Percentiles rank a stretch among this genome's conserved stretches.
Evolutionary conservation across 2,329 filamentous ascomycete species (phyloP).

Genomic region (Colletotrichum tanaceti): DNA sequence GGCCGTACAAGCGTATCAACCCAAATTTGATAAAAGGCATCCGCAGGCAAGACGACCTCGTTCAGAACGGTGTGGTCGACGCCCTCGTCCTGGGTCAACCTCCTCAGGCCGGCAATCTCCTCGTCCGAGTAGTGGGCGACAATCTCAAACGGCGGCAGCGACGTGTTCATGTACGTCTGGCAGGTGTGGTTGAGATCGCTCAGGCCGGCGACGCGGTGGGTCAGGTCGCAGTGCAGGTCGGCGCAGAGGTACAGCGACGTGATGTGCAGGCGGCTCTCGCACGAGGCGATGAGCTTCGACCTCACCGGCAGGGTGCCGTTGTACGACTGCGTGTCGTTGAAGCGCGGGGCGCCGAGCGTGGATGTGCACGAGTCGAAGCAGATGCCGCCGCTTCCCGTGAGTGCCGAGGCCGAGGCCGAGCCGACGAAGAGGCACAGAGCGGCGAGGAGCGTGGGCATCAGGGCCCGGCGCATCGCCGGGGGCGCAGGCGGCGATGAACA

Average conservation of each 20-base stretch:
- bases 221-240: constrained; percentile 49
- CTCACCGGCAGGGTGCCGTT: constrained; percentile 34
- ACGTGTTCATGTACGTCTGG: constrained; percentile 36
- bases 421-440: constrained; percentile 29
- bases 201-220: constrained; percentile 44
- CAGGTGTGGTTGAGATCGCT: constrained; percentile 52
- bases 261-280: constrained; percentile 46
- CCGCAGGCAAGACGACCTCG: constrained; percentile 51
- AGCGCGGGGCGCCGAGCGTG: constrained; percentile 46
- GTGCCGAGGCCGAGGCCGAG: constrained; percentile 24
- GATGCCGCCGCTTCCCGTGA: constrained; percentile 23
- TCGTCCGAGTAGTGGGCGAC: constrained; percentile 50
- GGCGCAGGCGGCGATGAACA: constrained; percentile 13
- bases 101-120: constrained; percentile 47
- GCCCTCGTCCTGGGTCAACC: constrained; percentile 47
- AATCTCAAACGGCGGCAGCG: constrained; percentile 51
- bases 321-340: constrained; percentile 46
- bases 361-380: constrained; percentile 51
- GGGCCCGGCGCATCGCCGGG: constrained; percentile 5
- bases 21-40: constrained; percentile 50
- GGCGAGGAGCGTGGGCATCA: constrained; percentile 1
- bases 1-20: constrained; percentile 53
- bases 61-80: constrained; percentile 36
- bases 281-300: constrained; percentile 43
- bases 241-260: constrained; percentile 54